Conservation (phyloP, 495 filamentous ascomycete species). For the Penicillium longicatenatum region DNA sequence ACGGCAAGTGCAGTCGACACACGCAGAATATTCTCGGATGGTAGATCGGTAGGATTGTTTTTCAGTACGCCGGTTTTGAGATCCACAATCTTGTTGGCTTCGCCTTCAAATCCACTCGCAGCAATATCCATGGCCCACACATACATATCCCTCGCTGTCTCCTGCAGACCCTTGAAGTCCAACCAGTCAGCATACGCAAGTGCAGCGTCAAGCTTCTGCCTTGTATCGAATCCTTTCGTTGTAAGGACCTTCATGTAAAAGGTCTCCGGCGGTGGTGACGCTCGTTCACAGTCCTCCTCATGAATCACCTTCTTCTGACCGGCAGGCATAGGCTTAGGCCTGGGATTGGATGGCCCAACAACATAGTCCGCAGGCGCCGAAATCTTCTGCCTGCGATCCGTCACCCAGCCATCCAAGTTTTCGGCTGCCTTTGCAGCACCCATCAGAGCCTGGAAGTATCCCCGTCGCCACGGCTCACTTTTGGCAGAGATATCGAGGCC, state of each 20-base stretch:
- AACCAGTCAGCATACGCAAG: conserved; percentile 82
- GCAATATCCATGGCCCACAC: conserved; percentile 72
- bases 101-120: conserved; percentile 46
- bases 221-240: conserved; percentile 69
- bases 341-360: conserved; percentile 79
- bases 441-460: conserved; percentile 82
- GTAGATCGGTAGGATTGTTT: conserved; percentile 47
- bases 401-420: conserved; percentile 74
- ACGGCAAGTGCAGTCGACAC: conserved; percentile 76
- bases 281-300: conserved; percentile 70
- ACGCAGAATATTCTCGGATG: conserved; percentile 71
- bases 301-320: conserved; percentile 57
- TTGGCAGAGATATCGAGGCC: conserved; percentile 73
- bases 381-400: conserved; percentile 63
- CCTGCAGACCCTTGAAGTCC: conserved; percentile 67
- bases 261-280: conserved; percentile 64
- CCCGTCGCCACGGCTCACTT: conserved; percentile 76
- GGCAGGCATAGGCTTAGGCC: conserved; percentile 69
- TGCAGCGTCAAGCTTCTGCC: conserved; percentile 76
- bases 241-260: conserved; percentile 80
- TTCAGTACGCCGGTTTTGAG: conserved; percentile 59
- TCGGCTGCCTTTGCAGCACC: conserved; percentile 73
- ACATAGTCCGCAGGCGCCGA: conserved; percentile 70
- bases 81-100: conserved; percentile 56
- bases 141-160: conserved; percentile 68